These are phyloP conservation scores for Claviceps sp. DNA, from an alignment of 2,329 filamentous ascomycete species.

Conservation along the genomic window DNA sequence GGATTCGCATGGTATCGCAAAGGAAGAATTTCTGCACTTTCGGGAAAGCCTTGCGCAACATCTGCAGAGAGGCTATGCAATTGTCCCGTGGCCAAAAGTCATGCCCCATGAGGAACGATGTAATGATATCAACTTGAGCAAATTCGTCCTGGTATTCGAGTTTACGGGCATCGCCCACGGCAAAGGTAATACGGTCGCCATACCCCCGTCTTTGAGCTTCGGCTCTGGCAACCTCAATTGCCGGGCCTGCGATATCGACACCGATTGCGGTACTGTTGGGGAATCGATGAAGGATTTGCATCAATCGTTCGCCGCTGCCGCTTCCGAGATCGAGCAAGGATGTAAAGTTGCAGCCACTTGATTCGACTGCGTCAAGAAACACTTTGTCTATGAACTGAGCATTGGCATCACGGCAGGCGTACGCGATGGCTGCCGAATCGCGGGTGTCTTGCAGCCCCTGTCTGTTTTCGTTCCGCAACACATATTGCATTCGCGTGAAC, in stretches of 20 bases:
- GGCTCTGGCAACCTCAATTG: slow-evolving; percentile 5
- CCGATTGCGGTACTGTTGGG: slow-evolving; percentile 5
- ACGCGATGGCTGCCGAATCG: slow-evolving; percentile 8
- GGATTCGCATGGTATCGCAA: slow-evolving; percentile 2
- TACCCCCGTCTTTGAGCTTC: not conserved
- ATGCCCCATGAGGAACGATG: slow-evolving; percentile 10
- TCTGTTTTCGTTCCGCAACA: slow-evolving; percentile 7
- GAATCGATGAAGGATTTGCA: slow-evolving; percentile 7
- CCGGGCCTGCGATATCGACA: slow-evolving; percentile 7
- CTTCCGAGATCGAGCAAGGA: slow-evolving; percentile 8
- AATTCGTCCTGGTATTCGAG: slow-evolving; percentile 6
- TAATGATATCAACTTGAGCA: slow-evolving; percentile 8
- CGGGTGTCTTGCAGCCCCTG: slow-evolving; percentile 1
- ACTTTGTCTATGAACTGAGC: slow-evolving; percentile 3
- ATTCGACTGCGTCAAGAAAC: slow-evolving; percentile 4
- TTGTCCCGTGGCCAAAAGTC: slow-evolving; percentile 11
- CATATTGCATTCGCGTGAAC: slow-evolving; percentile 5
- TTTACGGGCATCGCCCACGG: slow-evolving; percentile 4
- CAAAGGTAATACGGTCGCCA: not conserved
- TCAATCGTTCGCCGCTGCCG: slow-evolving; percentile 8
- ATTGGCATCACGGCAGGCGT: slow-evolving; percentile 7
- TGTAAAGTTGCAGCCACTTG: slow-evolving; percentile 3
- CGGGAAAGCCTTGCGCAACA: slow-evolving; percentile 5
- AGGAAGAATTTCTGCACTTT: slow-evolving; percentile 6
- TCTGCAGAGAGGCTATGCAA: slow-evolving; percentile 5